Evolutionary conservation across 2,329 filamentous ascomycete genomes (phyloP).

Genomic region (Cladosporium austrohemisphaericum): DNA sequence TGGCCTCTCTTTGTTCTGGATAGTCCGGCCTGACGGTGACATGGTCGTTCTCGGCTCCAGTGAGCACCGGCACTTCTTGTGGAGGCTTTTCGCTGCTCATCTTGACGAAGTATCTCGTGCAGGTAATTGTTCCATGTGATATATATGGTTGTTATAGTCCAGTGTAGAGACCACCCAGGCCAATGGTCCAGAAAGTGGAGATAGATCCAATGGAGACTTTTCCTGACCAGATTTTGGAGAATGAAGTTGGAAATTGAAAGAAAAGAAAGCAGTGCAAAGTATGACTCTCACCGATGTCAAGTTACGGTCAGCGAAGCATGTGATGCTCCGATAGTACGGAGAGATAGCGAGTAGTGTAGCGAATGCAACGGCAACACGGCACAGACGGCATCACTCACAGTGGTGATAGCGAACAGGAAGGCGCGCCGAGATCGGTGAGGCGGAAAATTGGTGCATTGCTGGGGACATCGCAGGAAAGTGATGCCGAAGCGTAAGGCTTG

Average conservation of each 20-base stretch:
- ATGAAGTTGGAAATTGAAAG: not conserved
- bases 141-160: not conserved
- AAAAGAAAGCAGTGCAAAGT: not conserved
- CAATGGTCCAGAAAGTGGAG: no score
- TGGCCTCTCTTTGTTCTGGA: not conserved
- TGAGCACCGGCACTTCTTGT: constrained; percentile 8
- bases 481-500: no score
- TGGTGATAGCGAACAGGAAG: constrained; percentile 12
- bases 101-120: not conserved
- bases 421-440: constrained; percentile 13
- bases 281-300: constrained; percentile 10
- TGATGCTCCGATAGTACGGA: not conserved
- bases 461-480: not conserved
- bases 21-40: constrained; percentile 3
- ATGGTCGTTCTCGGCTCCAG: constrained; percentile 12
- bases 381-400: constrained; percentile 1
- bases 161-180: no score
- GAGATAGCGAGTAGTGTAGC: not conserved
- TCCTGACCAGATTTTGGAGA: no score
- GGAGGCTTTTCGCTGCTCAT: constrained; percentile 14
- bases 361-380: constrained; percentile 7
- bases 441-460: constrained; percentile 3
- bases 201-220: not conserved
- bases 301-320: not conserved
- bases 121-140: not conserved